Conservation (phyloP, 805 yeast genomes). For the Pichia deserticola region DNA sequence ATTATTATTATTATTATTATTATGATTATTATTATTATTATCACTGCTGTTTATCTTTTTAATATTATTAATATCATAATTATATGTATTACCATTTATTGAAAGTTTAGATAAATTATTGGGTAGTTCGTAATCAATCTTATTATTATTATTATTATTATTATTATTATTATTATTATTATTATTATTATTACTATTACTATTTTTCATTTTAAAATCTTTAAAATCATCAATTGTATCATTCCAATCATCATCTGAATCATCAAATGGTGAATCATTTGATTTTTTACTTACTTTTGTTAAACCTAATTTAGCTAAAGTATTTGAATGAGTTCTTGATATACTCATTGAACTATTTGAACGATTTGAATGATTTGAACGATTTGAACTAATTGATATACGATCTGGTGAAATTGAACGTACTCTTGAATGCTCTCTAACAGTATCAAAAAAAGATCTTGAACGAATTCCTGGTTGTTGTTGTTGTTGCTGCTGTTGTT, state of each 20-base stretch:
- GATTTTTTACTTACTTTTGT: neutral
- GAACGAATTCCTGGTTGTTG: slow-evolving; percentile 7
- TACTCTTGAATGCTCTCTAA: slow-evolving; percentile 5
- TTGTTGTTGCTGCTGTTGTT: too few relatives aligned
- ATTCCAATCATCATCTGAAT: slow-evolving; percentile 12
- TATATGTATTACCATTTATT: slow-evolving; percentile 42
- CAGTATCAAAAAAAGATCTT: slow-evolving; percentile 9
- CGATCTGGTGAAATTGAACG: slow-evolving; percentile 8
- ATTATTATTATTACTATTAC: neutral
- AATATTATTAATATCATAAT: slow-evolving; percentile 52
- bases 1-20: too few relatives aligned
- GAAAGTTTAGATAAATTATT: neutral
- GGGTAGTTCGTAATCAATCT: slow-evolving; percentile 31
- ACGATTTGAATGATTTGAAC: slow-evolving; percentile 1
- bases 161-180: neutral
- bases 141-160: neutral
- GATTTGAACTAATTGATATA: slow-evolving; percentile 1
- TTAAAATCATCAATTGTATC: slow-evolving; percentile 5
- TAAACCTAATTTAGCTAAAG: slow-evolving; percentile 1
- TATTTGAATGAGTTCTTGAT: slow-evolving; percentile 7
- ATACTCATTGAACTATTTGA: slow-evolving; percentile 8
- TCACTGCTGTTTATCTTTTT: slow-evolving; percentile 21
- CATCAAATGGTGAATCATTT: slow-evolving; percentile 1
- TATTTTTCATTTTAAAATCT: neutral
- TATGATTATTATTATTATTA: too few relatives aligned